These are phyloP conservation scores for Cicer pinnatifidum DNA, from an alignment of 306 rosid genomes.

Conservation along the genomic window DNA sequence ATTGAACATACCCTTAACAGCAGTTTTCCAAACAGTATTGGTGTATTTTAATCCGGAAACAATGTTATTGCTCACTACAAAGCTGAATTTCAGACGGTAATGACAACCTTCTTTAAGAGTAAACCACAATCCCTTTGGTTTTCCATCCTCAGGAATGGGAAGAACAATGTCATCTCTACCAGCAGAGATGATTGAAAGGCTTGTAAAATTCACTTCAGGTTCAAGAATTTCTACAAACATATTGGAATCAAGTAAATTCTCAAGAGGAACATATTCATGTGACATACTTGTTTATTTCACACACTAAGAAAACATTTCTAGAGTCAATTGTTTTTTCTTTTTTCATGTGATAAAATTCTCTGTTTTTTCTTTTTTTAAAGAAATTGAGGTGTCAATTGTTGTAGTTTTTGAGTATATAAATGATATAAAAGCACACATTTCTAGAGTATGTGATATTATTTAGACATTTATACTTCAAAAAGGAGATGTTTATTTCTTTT, in stretches of 20 bases:
- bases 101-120: constrained; percentile 92
- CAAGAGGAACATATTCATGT: neutral
- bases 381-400: too few species aligned
- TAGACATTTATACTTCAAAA: too few species aligned
- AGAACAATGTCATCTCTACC: constrained; percentile 76
- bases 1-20: constrained; percentile 63
- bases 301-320: neutral
- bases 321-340: too few species aligned
- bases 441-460: too few species aligned
- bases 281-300: neutral
- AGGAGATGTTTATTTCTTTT: too few species aligned
- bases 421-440: too few species aligned
- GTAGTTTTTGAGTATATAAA: too few species aligned
- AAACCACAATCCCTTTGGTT: constrained; percentile 89
- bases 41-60: constrained; percentile 90
- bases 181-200: constrained; percentile 71
- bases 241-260: neutral
- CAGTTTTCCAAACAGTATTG: constrained; percentile 91
- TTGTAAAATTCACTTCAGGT: constrained; percentile 81
- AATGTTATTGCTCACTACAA: constrained; percentile 79
- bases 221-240: constrained; percentile 65
- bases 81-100: constrained; percentile 71
- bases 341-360: too few species aligned
- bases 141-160: constrained; percentile 72
- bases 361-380: too few species aligned